A percentile compares a stretch with the other conserved stretches of the same genome.
Evolutionary conservation across 495 filamentous ascomycete genomes (phyloP).

Genomic region (Viridothelium virens): DNA sequence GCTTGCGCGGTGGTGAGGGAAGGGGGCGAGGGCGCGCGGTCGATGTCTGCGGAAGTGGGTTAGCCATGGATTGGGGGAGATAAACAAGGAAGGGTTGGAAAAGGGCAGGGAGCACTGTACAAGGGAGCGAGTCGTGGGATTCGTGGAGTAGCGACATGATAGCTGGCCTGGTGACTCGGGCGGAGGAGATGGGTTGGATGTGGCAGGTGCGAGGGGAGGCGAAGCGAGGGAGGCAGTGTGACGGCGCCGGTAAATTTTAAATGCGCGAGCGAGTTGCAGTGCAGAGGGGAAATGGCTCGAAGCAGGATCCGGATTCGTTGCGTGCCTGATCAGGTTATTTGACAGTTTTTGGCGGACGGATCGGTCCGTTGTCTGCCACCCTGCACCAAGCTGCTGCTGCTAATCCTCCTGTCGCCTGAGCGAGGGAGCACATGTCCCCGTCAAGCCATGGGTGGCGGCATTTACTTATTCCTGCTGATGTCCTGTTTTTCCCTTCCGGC

Average conservation of each 20-base stretch:
- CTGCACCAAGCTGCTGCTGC: no score
- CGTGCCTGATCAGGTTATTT: background rate
- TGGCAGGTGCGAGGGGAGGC: no score
- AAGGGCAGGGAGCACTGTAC: background rate
- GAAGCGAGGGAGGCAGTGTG: background rate
- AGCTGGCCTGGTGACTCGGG: background rate
- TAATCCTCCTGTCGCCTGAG: background rate
- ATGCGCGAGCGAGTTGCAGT: background rate
- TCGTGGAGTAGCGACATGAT: slow-evolving; percentile 24
- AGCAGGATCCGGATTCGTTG: background rate
- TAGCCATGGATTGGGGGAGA: background rate
- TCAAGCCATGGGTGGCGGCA: background rate
- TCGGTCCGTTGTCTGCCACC: slow-evolving; percentile 6
- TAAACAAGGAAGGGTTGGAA: background rate
- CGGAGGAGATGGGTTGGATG: background rate
- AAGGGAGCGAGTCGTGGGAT: slow-evolving; percentile 21
- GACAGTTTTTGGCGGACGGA: background rate
- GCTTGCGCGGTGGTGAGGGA: slow-evolving; percentile 20
- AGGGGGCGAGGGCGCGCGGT: slow-evolving; percentile 16
- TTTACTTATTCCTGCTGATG: background rate
- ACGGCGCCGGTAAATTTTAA: background rate
- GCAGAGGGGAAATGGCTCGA: background rate
- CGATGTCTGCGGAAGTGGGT: slow-evolving; percentile 13
- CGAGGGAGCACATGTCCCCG: background rate
- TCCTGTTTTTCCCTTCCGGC: background rate